Evolutionary conservation across 1,139 yeast genomes (phyloP), one percentile per base, ranked within the genome.

Genomic region (Sugiyamaella xylanicola): DNA sequence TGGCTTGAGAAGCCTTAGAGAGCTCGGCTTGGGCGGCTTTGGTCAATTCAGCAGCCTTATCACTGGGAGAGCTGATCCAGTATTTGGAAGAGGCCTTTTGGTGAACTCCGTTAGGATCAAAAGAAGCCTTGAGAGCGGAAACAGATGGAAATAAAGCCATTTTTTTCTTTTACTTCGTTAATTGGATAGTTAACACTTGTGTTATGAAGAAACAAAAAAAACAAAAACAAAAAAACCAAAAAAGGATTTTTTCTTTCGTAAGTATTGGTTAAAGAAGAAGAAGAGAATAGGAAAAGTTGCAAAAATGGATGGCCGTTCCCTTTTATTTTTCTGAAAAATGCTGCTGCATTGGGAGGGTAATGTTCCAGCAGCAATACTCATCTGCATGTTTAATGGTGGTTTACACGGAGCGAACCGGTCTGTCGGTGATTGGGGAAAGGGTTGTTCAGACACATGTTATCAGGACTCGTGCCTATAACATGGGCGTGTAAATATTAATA

Each of bases 131-230:
- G 56, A 73, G 64, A 63, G 73, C 62, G 58, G 66, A 61, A 36
- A 68, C 65, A 56, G 75, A 69, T 35, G 77, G 76, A 70, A 73
- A 73, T 55, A 71, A 67, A 58, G 70, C 72, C 75, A 73, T 72
- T 59, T 61, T 56, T 35, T 56, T 27, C 32, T 17, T 22, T 4
- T 40, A 21, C 39, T 47, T 22, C 25, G 44, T 19, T 43, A 44
- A 51, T 27, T 32, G 53, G 40, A 49, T 32, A 53, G 49, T 42
- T 51, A 40, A 51, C 29, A 39, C 35, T 25, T 47, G 9, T 4
- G 16, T 29, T 9, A 15, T 29, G 27, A 29, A 44, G 17, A 16
- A 27, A 29, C 13, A 2, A 44, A 44, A 44, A 44, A 11, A 44
- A 20, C 2, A 27, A 45, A 32, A 56, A 27, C 17, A 36, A 20